Evolutionary conservation across 805 yeast genomes (phyloP).

Genomic region (Hanseniaspora clermontiae): DNA sequence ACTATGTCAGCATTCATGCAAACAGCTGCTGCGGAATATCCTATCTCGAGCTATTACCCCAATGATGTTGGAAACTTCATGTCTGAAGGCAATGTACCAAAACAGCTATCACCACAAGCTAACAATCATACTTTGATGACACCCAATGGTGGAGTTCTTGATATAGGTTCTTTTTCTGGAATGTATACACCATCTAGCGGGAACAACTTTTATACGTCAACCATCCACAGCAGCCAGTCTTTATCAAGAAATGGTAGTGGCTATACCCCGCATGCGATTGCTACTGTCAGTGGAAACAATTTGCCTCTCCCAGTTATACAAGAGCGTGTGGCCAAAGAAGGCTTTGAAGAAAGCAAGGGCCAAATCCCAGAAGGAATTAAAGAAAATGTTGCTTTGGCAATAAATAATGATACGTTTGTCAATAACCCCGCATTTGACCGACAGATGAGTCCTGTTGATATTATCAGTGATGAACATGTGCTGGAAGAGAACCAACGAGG

Average conservation of each 20-base stretch:
- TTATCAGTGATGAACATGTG: conserved; percentile 3
- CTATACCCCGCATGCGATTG: not conserved
- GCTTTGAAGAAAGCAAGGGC: not conserved
- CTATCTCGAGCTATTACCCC: not conserved
- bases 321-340: not conserved
- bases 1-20: conserved; percentile 12
- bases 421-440: conserved; percentile 11
- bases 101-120: not conserved
- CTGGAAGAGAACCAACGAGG: not conserved
- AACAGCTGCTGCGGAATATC: conserved; percentile 1
- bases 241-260: not conserved
- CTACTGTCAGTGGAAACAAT: conserved; percentile 8
- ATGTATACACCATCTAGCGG: not conserved
- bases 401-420: not conserved
- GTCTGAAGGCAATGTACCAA: conserved; percentile 6
- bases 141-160: not conserved
- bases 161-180: not conserved
- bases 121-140: not conserved
- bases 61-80: conserved; percentile 14
- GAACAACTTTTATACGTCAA: not conserved
- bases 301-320: conserved; percentile 8
- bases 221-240: not conserved
- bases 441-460: conserved; percentile 6
- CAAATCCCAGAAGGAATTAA: not conserved
- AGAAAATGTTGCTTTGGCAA: not conserved